These are phyloP conservation scores for Cryptosporidium ryanae DNA, from an alignment of 169 alveolate genomes.

Conservation along the genomic window DNA sequence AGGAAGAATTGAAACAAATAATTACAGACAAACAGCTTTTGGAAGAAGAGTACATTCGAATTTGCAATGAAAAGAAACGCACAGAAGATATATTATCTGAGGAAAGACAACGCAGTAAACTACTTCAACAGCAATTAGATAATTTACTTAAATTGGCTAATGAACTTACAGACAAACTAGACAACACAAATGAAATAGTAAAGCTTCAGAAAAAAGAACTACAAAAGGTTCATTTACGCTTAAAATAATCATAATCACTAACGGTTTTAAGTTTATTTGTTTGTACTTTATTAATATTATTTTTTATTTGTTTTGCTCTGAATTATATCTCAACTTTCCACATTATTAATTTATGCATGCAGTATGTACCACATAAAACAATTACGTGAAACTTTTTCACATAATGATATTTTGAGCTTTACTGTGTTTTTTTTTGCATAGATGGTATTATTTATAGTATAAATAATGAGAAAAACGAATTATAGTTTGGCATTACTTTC, in stretches of 20 bases:
- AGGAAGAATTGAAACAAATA: slow-evolving; percentile 42
- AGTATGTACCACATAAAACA: slow-evolving; percentile 32
- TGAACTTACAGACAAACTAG: slow-evolving; percentile 26
- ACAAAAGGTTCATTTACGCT: background rate
- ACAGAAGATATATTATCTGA: slow-evolving; percentile 1
- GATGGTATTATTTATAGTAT: background rate
- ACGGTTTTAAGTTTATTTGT: background rate
- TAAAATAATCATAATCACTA: background rate
- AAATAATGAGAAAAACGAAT: background rate
- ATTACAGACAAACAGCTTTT: slow-evolving; percentile 30
- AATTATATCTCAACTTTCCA: background rate
- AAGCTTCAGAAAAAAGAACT: background rate
- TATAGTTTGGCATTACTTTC: slow-evolving; percentile 5
- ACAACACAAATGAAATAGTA: slow-evolving; percentile 22
- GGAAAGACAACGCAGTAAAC: slow-evolving; percentile 42
- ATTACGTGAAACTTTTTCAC: background rate
- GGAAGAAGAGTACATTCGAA: slow-evolving; percentile 49
- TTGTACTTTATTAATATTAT: background rate
- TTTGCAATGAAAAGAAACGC: slow-evolving; percentile 22
- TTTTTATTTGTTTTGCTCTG: background rate
- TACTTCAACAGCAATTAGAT: slow-evolving; percentile 49
- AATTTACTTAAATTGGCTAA: slow-evolving; percentile 20
- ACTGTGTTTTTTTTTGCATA: background rate
- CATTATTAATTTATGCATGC: slow-evolving; percentile 15
- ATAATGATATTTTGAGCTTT: background rate